Base-by-base conservation (phyloP, 2,329 filamentous ascomycete genomes). In the Reticulascus tulasneorum region DNA sequence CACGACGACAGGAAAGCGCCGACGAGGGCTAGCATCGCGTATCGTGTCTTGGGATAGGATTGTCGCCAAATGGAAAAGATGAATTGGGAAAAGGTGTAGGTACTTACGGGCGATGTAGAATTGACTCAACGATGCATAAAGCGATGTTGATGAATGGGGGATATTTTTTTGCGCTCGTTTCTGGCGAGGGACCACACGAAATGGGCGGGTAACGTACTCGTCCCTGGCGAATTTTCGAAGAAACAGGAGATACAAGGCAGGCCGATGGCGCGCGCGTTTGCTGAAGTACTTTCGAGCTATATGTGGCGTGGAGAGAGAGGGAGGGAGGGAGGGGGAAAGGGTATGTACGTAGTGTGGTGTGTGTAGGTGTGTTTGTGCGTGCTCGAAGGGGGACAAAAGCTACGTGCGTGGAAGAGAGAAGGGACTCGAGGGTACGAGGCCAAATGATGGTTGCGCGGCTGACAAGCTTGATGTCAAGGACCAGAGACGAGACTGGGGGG, bases 101-200 rank as follows among this genome's bases (percentile, higher is more conserved):
- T 54, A 64, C 60, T 63, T 53, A 63, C 60, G 50, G 52, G 53
- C 50, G 46, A 56, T 44, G 51, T 51, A 50, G 48, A 47, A 50
- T 47, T 41, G 48, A 47, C 40, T 54, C 47, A 52, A 25, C 33
- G 40, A 42, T 42, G 40, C 40, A 41, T 37, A 43, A 41, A 41
- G 36, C 28, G 35, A 44, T 27, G 37, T 42, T 41, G 35, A 47
- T 45, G 38, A 34, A 42, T 42, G 37, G 38, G 38, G 37, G 38
- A 42, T 42, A 36, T 40, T 39, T 37, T 37, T 37, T 37, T 40
- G 39, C 27, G 28, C 39, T 29, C 31, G 27, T 42, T 29, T 26
- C 34, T 37, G 21, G 33, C 23, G 40, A 29, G n/a, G n/a, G n/a
- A n/a, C n/a, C 40, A 42, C 39, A 29, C 22, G 28, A 36, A 42